Conservation (phyloP, 2,329 filamentous ascomycete species). For the Fusarium sp. region DNA sequence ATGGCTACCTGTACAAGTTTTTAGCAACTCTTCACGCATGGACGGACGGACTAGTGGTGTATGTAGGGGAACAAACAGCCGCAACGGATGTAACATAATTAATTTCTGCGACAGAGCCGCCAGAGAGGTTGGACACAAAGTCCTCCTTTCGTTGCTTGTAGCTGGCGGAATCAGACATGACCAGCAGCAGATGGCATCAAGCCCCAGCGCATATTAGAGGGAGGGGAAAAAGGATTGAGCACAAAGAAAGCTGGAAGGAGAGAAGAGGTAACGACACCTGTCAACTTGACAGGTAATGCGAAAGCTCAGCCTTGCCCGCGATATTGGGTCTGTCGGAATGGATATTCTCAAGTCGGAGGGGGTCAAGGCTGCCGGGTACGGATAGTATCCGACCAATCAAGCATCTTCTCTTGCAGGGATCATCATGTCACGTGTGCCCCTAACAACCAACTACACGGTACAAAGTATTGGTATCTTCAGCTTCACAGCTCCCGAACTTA, state of each 20-base stretch:
- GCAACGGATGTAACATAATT: conserved; percentile 85
- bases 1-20: conserved; percentile 70
- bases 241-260: conserved; percentile 9
- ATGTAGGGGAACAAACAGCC: conserved; percentile 65
- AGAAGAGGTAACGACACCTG: conserved; percentile 36
- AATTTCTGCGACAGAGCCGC: conserved; percentile 85
- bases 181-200: conserved; percentile 11
- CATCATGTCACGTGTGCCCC: conserved; percentile 23
- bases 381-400: conserved; percentile 23
- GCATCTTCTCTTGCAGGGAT: conserved; percentile 15
- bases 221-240: not conserved
- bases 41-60: not conserved
- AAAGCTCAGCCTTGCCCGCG: conserved; percentile 40
- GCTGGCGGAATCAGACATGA: conserved; percentile 57
- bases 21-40: conserved; percentile 24
- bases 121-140: conserved; percentile 90
- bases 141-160: conserved; percentile 96
- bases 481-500: not conserved
- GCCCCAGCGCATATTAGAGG: conserved; percentile 25
- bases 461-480: conserved; percentile 18
- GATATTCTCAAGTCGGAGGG: conserved; percentile 11
- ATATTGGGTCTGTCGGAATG: conserved; percentile 16
- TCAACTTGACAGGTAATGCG: conserved; percentile 28
- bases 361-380: conserved; percentile 8
- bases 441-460: conserved; percentile 9